Percentiles rank a stretch among this genome's conserved stretches.
Conservation (phyloP, 345 rosid genomes). For the Eutrema yunnanense region DNA sequence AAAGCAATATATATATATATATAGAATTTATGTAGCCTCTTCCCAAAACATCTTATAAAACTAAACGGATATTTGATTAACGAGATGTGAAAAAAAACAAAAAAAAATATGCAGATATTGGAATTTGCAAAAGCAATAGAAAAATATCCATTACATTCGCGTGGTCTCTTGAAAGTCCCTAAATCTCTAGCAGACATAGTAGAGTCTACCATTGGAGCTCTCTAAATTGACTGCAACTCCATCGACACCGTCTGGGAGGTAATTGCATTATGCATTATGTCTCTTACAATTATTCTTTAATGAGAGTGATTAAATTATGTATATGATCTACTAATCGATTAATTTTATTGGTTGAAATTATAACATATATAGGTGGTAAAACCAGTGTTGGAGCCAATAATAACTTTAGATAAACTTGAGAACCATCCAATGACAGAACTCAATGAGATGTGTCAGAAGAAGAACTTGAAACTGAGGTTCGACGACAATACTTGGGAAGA, state of each 20-base stretch:
- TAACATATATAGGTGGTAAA: constrained; percentile 37
- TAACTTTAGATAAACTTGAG: constrained; percentile 27
- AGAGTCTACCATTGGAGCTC: constrained; percentile 30
- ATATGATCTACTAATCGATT: background rate
- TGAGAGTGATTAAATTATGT: background rate
- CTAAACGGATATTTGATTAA: background rate
- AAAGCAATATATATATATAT: too few species aligned
- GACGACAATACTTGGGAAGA: constrained; percentile 42
- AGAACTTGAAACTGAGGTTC: constrained; percentile 37
- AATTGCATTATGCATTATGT: background rate
- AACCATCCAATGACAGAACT: constrained; percentile 46
- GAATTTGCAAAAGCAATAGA: constrained; percentile 38
- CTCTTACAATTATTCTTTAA: background rate
- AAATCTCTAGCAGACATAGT: constrained; percentile 59
- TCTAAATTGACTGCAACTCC: constrained; percentile 39
- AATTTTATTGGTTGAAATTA: background rate
- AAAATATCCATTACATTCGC: constrained; percentile 50
- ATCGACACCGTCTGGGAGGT: constrained; percentile 49
- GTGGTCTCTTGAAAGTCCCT: constrained; percentile 47
- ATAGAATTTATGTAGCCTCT: background rate
- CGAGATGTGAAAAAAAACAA: background rate
- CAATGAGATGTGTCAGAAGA: constrained; percentile 54
- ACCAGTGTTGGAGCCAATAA: constrained; percentile 53
- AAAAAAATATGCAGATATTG: constrained; percentile 31
- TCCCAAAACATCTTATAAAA: too few species aligned